Evolutionary conservation across 176 grass and related monocot genomes (phyloP).

Genomic region (Leersia perrieri): DNA sequence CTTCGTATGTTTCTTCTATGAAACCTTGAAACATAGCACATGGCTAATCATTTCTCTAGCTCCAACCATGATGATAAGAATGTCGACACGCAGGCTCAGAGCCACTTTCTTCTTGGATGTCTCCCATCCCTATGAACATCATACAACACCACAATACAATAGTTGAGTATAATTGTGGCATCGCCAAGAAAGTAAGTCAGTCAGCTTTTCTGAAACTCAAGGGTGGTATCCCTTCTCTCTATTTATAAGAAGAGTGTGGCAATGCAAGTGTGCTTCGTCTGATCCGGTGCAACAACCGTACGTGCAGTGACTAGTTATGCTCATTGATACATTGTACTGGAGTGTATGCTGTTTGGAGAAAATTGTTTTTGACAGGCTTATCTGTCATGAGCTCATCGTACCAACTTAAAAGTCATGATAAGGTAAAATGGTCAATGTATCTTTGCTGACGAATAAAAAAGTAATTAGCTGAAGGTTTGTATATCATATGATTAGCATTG

Average conservation of each 20-base stretch:
- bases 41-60: too few species aligned
- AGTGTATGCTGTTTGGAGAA: background rate
- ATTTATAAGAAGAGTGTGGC: background rate
- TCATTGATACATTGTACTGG: background rate
- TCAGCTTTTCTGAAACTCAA: background rate
- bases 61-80: background rate
- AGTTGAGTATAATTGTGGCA: background rate
- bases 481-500: too few species aligned
- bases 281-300: background rate
- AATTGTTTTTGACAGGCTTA: background rate
- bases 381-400: background rate
- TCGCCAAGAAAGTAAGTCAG: background rate
- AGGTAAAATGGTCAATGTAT: too few species aligned
- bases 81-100: background rate
- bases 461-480: too few species aligned
- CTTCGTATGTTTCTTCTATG: background rate
- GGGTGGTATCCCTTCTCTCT: background rate
- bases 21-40: too few species aligned
- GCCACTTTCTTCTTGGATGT: background rate
- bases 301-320: too few species aligned
- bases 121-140: background rate
- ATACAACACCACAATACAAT: too few species aligned
- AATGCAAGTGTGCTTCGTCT: background rate
- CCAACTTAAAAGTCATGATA: too few species aligned
- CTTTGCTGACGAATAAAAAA: too few species aligned